Evolutionary conservation across 139 green algal genomes (phyloP), one percentile per base, ranked within the genome.

Genomic region (Coelastrella sp.): DNA sequence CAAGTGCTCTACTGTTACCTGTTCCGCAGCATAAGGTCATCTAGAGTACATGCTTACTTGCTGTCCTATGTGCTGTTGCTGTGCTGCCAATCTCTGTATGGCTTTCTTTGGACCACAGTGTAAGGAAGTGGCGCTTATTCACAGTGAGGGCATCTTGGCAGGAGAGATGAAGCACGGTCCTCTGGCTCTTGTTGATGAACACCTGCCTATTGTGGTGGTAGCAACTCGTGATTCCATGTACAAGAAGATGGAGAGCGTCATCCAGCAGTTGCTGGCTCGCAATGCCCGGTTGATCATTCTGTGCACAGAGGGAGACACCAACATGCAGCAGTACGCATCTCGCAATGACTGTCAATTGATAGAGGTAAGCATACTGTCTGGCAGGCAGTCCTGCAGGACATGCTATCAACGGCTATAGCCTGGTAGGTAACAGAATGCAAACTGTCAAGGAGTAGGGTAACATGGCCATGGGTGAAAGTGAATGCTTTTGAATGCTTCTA

Each of bases 91-190:
- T 8, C 30, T 66, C 13, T 34, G 1, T 30, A 9, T 6, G 6
- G 5, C 7, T 43, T 41, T 3, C 62, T 69, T 27, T 8, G 23
- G 6, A 69, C 78, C 27, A 30, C 90, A 94, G 91, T 85, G 94
- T 15, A 98, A 98, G 90, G 96, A 98, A 89, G 95, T 99, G 17
- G 94, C 94, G 4, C 92, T 98, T 35, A 97, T 98, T 88, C 97
- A 99, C 92, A 96, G 90, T 43, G 96, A 99, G 86, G 97, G 97
- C 84, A 98, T 99, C 82, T 90, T 99, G 62, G 96, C 97, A n/a
- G 97, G 97, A 0, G 97, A 99, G 91, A 98, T 99, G 94, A 99
- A 99, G 94, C 97, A 99, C 88, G 97, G 97, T 0, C 96, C 97
- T 2, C 92, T 99, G 62, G 97, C 97, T 27, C 91, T 99, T 15